Base-by-base conservation (phyloP, 805 yeast genomes). In the Ascoidea rubescens region DNA sequence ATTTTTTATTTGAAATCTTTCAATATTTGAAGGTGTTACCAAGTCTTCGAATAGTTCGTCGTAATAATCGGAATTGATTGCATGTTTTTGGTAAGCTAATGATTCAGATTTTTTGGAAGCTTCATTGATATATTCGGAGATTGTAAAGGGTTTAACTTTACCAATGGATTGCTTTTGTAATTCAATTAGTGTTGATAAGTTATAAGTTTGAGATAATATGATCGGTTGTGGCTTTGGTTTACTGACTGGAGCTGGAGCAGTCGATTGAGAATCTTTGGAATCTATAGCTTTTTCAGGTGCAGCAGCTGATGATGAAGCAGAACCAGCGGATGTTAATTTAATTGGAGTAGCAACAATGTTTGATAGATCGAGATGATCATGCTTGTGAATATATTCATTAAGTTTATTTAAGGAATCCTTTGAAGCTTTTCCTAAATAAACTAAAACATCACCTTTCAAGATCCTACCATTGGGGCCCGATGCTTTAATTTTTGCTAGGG, bases 381-480 rank as follows among this genome's bases (percentile, higher is more conserved):
- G 75, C 42, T 73, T 66, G 50, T 75, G 70, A 56, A 90, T 66
- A 61, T 71, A 82, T 33, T 77, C 68, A 5, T 85, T 71, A 53
- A 90, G 72, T 21, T 68, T 64, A 17, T 67, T 60, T 30, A 80
- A 79, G 5, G 82, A 68, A 6, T 77, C 80, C 45, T 70, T 60
- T 8, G 87, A 67, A 51, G 90, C 84, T 55, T 76, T 67, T 32
- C 98, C 97, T 51, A 90, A 62, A 63, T 78, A 80, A 0, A 95
- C 93, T 57, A 90, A 73, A 1, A 90, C 91, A 65, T 91, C 99
- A 56, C 98, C 98, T 68, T 85, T 87, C 57, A 91, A 73, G 46
- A 91, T 64, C 61, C 96, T 77, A 7, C 98, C 98, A 53, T 81
- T 75, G 32, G 95, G 95, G 21, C 98, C 99, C 1, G 95, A 74